A percentile compares a stretch with the other conserved stretches of the same genome.
phyloP scores from a whole-genome alignment of 1,284 basidiomycete genomes.

The Macrocybe sp. region DNA sequence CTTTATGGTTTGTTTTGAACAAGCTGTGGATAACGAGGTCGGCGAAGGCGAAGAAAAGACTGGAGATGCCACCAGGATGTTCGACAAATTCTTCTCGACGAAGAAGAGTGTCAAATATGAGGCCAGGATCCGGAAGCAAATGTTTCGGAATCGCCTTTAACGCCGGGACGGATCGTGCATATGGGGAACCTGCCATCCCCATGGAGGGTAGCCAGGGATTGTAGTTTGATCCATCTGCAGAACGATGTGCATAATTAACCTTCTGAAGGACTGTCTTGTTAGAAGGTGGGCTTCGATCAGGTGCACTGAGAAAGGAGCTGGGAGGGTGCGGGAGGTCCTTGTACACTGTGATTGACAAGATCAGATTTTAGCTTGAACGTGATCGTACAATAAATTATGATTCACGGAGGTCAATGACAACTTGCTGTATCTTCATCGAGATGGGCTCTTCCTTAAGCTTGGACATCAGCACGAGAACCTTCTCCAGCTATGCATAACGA shows the following conservation, averaged over 20 bases:
- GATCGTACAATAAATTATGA: constrained; percentile 11
- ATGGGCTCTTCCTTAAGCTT: constrained; percentile 30
- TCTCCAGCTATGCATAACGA: constrained; percentile 44
- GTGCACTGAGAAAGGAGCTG: constrained; percentile 35
- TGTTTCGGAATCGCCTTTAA: constrained; percentile 35
- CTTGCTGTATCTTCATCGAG: constrained; percentile 37
- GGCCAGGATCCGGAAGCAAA: constrained; percentile 59
- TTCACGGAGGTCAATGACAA: constrained; percentile 47
- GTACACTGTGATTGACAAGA: constrained; percentile 36
- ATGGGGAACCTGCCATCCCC: constrained; percentile 59
- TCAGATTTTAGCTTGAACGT: constrained; percentile 10
- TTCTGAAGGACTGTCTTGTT: constrained; percentile 8
- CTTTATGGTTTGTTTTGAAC: constrained; percentile 56
- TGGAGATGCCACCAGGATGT: constrained; percentile 60
- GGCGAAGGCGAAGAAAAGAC: constrained; percentile 75
- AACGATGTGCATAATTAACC: constrained; percentile 45
- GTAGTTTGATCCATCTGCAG: constrained; percentile 56
- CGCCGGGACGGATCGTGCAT: constrained; percentile 68
- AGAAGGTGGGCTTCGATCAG: constrained; percentile 1
- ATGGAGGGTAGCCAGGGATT: constrained; percentile 49
- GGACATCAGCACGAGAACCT: constrained; percentile 50
- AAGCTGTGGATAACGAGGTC: constrained; percentile 71
- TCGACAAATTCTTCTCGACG: constrained; percentile 45
- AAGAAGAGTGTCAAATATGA: constrained; percentile 72
- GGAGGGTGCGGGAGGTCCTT: constrained; percentile 70